phyloP scores from a whole-genome alignment of 2,329 filamentous ascomycete species.

The Magnaporthiopsis incrustans region DNA sequence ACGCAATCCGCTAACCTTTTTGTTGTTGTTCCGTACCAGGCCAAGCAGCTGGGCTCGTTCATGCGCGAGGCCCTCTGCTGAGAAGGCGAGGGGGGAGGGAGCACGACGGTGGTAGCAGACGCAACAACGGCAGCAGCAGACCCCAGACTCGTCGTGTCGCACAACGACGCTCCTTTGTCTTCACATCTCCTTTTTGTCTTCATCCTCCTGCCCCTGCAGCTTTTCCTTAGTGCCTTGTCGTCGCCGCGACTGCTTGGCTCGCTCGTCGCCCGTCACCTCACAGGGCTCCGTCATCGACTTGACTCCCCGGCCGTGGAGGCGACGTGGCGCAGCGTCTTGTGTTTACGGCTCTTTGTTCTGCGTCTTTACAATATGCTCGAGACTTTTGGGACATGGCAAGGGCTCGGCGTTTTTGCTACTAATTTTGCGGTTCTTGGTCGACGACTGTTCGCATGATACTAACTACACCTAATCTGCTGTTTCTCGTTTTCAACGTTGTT shows the following conservation, averaged over 20 bases:
- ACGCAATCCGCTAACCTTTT: conserved; percentile 17
- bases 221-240: background rate
- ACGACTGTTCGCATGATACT: background rate
- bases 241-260: background rate
- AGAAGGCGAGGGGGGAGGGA: background rate
- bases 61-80: conserved; percentile 26
- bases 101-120: background rate
- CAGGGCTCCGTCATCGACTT: background rate
- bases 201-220: background rate
- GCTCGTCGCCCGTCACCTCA: background rate
- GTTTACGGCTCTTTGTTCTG: background rate
- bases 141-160: background rate
- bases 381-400: background rate
- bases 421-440: background rate
- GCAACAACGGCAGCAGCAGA: background rate
- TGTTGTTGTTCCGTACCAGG: conserved; percentile 16
- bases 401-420: conserved; percentile 1
- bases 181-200: background rate
- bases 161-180: background rate
- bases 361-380: background rate
- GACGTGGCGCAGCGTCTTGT: background rate
- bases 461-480: background rate
- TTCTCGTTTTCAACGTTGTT: background rate
- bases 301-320: background rate
- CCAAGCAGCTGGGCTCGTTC: conserved; percentile 26